Conservation (phyloP, 805 yeast genomes). For the Dipodascus geniculatus region DNA sequence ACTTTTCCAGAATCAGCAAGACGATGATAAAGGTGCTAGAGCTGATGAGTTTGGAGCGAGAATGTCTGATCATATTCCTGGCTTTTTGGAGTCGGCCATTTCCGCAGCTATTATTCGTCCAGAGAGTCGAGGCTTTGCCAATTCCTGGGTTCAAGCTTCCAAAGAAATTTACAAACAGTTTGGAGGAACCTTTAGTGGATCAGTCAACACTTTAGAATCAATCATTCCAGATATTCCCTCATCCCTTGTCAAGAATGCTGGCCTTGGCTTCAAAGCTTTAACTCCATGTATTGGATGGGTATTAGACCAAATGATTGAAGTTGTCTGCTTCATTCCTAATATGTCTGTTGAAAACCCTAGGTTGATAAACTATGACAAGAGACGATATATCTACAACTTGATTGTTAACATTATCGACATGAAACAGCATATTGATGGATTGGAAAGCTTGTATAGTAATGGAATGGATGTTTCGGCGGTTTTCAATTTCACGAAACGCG, state of each 20-base stretch:
- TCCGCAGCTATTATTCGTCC: constrained; percentile 67
- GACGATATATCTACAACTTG: constrained; percentile 54
- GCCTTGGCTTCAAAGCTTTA: constrained; percentile 29
- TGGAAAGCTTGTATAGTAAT: constrained; percentile 8
- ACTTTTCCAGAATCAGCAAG: constrained; percentile 26
- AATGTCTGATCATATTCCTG: constrained; percentile 41
- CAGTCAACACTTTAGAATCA: constrained; percentile 10
- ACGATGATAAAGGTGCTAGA: constrained; percentile 19
- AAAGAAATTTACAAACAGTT: constrained; percentile 19
- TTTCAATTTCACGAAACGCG: constrained; percentile 9
- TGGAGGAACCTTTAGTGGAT: constrained; percentile 2
- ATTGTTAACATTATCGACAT: constrained; percentile 42
- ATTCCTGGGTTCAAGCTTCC: constrained; percentile 58
- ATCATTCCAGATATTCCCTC: constrained; percentile 21
- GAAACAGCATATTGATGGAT: constrained; percentile 18
- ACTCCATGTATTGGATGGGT: constrained; percentile 92
- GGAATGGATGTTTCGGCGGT: constrained; percentile 7
- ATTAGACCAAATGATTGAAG: constrained; percentile 64
- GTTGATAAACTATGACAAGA: constrained; percentile 76
- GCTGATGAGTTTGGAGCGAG: constrained; percentile 11
- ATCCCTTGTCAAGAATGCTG: constrained; percentile 9
- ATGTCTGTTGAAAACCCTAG: constrained; percentile 53
- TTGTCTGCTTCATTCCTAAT: constrained; percentile 67
- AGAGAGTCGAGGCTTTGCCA: constrained; percentile 58
- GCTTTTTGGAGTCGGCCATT: constrained; percentile 74